These are phyloP conservation scores for Niveomyces coronatus DNA, from an alignment of 2,329 filamentous ascomycete species.

Conservation along the genomic window DNA sequence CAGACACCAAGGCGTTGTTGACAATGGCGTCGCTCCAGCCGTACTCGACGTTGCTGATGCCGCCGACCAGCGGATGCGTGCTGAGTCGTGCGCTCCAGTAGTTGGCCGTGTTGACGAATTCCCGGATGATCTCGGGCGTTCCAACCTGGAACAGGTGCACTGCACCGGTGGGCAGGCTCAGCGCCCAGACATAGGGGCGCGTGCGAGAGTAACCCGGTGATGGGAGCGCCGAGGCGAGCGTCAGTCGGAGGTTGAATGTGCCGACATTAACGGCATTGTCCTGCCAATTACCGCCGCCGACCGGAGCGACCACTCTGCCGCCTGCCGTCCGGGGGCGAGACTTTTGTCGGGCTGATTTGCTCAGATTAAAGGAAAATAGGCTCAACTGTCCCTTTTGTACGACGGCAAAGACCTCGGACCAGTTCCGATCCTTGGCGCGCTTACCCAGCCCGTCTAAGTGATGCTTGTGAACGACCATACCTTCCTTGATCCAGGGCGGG, in stretches of 20 bases:
- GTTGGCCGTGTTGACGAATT: conserved; percentile 90
- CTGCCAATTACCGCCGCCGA: conserved; percentile 96
- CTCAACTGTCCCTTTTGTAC: conserved; percentile 91
- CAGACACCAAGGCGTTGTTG: conserved; percentile 43
- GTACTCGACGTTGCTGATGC: conserved; percentile 94
- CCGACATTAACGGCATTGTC: conserved; percentile 88
- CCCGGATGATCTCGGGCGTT: conserved; percentile 85
- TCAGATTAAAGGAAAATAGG: conserved; percentile 83
- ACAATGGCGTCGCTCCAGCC: conserved; percentile 87
- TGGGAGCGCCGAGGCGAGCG: conserved; percentile 81
- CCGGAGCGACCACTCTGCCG: conserved; percentile 48
- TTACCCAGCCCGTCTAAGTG: conserved; percentile 86
- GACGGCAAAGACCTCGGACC: conserved; percentile 92
- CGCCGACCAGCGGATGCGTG: conserved; percentile 85
- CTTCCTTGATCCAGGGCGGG: conserved; percentile 97
- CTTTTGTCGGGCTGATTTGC: conserved; percentile 65
- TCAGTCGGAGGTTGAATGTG: conserved; percentile 80
- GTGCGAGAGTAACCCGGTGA: conserved; percentile 87
- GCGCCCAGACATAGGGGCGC: conserved; percentile 85
- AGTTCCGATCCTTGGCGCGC: conserved; percentile 86
- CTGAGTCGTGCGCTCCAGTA: conserved; percentile 95
- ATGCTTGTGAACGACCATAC: conserved; percentile 91
- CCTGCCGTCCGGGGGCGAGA: conserved; percentile 41
- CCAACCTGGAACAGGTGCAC: conserved; percentile 98
- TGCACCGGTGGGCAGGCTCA: conserved; percentile 83